These are phyloP conservation scores for Nematocida sp. DNA, from an alignment of 371 early-diverging fungal species.

Conservation along the genomic window DNA sequence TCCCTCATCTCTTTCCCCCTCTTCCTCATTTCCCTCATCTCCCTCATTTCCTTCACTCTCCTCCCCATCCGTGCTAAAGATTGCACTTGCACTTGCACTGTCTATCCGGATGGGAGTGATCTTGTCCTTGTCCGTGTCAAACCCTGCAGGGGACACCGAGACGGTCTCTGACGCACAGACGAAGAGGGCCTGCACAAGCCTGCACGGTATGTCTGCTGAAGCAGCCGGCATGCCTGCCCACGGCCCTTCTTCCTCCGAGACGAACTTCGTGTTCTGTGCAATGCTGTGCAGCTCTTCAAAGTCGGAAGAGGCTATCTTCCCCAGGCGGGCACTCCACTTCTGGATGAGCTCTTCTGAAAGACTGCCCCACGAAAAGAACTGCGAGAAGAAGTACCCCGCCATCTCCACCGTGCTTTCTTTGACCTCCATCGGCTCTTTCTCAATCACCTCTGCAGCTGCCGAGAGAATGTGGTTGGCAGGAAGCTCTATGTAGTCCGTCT, in stretches of 20 bases:
- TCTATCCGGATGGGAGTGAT: background rate
- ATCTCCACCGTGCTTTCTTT: constrained; percentile 14
- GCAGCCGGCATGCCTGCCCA: background rate
- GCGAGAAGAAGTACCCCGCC: constrained; percentile 29
- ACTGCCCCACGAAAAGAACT: constrained; percentile 21
- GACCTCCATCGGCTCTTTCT: background rate
- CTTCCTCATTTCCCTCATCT: too few species aligned
- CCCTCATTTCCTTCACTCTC: too few species aligned
- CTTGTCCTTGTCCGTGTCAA: background rate
- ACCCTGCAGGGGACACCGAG: background rate
- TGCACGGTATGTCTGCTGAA: background rate
- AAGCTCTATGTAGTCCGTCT: constrained; percentile 12
- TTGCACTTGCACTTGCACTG: too few species aligned
- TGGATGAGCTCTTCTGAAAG: constrained; percentile 8
- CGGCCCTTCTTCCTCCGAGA: background rate
- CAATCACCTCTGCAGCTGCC: constrained; percentile 9
- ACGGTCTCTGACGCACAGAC: constrained; percentile 26
- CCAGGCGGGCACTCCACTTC: background rate
- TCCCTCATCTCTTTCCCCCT: too few species aligned
- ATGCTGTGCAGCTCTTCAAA: constrained; percentile 40
- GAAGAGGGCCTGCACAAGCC: constrained; percentile 26
- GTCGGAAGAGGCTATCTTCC: constrained; percentile 7
- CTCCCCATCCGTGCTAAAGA: background rate
- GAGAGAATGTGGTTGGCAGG: background rate
- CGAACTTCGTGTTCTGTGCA: background rate